Percentiles rank a stretch among this genome's conserved stretches.
Evolutionary conservation across 495 filamentous ascomycete genomes (phyloP).

Genomic region (Echria macrotheca): DNA sequence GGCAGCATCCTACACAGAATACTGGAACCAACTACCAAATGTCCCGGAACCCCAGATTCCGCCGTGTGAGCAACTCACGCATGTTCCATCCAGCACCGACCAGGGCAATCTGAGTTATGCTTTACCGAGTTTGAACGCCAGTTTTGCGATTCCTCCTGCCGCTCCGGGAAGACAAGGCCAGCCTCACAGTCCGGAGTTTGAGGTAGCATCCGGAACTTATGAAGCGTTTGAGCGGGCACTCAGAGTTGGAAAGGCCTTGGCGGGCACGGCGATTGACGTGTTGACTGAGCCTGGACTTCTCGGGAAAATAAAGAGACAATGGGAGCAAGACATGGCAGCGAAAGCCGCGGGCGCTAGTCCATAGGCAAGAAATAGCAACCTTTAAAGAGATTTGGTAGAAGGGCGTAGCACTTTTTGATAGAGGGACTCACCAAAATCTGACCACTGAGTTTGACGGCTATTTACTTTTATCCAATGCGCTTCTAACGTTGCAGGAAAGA

Average conservation of each 20-base stretch:
- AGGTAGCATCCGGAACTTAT: slow-evolving; percentile 49
- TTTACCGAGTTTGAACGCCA: slow-evolving; percentile 55
- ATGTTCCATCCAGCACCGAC: slow-evolving; percentile 45
- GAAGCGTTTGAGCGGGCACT: slow-evolving; percentile 47
- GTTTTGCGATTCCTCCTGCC: slow-evolving; percentile 48
- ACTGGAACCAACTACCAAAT: slow-evolving; percentile 46
- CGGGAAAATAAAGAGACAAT: slow-evolving; percentile 32
- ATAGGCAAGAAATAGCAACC: too few species aligned
- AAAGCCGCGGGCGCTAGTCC: too few species aligned
- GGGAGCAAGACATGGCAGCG: slow-evolving; percentile 21
- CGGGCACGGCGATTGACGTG: slow-evolving; percentile 51
- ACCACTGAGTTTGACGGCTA: too few species aligned
- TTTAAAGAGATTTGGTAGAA: too few species aligned
- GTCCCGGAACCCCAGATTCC: slow-evolving; percentile 20
- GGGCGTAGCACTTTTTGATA: too few species aligned
- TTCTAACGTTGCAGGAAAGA: too few species aligned
- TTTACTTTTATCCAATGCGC: too few species aligned
- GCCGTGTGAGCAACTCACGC: not conserved
- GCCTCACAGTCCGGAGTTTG: slow-evolving; percentile 59
- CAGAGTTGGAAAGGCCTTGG: slow-evolving; percentile 51
- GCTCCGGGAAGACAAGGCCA: slow-evolving; percentile 40
- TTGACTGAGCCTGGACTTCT: slow-evolving; percentile 41
- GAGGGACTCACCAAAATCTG: too few species aligned
- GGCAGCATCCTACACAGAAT: slow-evolving; percentile 44
- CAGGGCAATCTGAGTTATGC: slow-evolving; percentile 62